A percentile compares a stretch with the other conserved stretches of the same genome.
Conservation (phyloP, 2,329 filamentous ascomycete genomes). For the Teratosphaeria pseudoeucalypti region DNA sequence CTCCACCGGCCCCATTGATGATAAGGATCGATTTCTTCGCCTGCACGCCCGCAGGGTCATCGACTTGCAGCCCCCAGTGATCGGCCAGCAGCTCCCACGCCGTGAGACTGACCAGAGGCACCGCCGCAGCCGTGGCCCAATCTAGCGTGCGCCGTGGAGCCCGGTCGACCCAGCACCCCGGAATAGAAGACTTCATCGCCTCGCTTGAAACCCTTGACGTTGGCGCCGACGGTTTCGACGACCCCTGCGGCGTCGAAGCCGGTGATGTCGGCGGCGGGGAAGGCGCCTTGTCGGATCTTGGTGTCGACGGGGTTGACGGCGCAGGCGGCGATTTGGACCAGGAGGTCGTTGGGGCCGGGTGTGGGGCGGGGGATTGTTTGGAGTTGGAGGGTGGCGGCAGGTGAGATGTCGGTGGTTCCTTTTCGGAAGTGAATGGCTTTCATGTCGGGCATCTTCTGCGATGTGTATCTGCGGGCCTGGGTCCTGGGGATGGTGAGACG, state of each 20-base stretch:
- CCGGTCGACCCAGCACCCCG: background rate
- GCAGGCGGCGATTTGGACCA: background rate
- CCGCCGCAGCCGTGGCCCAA: background rate
- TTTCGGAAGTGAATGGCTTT: background rate
- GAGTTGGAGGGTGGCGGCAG: background rate
- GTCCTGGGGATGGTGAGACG: background rate
- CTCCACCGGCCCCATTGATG: background rate
- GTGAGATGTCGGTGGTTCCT: background rate
- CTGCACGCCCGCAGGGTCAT: background rate
- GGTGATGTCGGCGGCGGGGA: background rate
- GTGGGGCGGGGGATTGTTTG: background rate
- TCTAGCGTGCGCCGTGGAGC: background rate
- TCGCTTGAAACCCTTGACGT: background rate
- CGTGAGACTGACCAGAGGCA: background rate
- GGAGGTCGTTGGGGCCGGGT: background rate
- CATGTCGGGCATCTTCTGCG: background rate
- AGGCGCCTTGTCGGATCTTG: background rate
- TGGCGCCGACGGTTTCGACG: background rate
- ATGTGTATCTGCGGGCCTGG: background rate
- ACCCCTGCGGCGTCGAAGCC: background rate
- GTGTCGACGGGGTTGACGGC: background rate
- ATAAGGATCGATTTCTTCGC: background rate
- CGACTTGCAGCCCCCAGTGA: background rate
- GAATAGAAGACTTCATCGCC: background rate
- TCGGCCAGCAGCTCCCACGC: background rate